Base-by-base conservation (phyloP, 2,329 filamentous ascomycete species). In the Pseudogymnoascus sp. region DNA sequence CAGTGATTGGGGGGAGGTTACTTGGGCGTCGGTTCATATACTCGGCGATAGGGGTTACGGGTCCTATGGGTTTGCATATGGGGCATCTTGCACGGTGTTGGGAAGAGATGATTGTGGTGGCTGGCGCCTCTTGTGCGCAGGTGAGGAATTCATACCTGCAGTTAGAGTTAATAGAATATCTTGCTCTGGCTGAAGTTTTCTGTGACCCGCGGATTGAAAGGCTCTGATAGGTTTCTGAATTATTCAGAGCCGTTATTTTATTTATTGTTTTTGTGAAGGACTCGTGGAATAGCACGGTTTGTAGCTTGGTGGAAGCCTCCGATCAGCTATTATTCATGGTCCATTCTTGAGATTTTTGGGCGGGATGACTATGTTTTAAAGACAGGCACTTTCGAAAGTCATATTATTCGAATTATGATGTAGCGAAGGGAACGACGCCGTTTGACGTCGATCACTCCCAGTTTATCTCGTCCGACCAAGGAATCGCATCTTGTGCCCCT, bases 401-500 rank as follows among this genome's bases (percentile, higher is more conserved):
- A 29, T 10, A 17, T 17, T 53, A 2, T 29, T 56, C 5, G 4
- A 19, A 56, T 33, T 21, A 6, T 31, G 11, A 15, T 6, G 7
- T 26, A 26, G 13, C 21, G 26, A 4, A 26, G 21, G 2, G 21
- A 26, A 7, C 9, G 21, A 3, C 42, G 13, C 42, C 42, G 7
- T 46, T 23, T 23, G 21, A 11, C 42, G 3, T 46, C 15, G n/a
- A 26, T 56, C 50, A 56, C 10, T 33, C 26, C 50, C 50, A 56
- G 29, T 31, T 35, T 11, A 83, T 73, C 65, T 86, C 82, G 64
- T 86, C 80, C 31, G 81, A 77, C 82, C 83, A 88, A 0, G 88
- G 88, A 69, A 90, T 89, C 26, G 85, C 82, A 64, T 79, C 82
- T 76, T 88, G 85, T 4, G 87, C 87, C 0, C 88, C 88, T 21